phyloP scores from a whole-genome alignment of 1,284 basidiomycete species.

The Coniferiporia sulphurascens region DNA sequence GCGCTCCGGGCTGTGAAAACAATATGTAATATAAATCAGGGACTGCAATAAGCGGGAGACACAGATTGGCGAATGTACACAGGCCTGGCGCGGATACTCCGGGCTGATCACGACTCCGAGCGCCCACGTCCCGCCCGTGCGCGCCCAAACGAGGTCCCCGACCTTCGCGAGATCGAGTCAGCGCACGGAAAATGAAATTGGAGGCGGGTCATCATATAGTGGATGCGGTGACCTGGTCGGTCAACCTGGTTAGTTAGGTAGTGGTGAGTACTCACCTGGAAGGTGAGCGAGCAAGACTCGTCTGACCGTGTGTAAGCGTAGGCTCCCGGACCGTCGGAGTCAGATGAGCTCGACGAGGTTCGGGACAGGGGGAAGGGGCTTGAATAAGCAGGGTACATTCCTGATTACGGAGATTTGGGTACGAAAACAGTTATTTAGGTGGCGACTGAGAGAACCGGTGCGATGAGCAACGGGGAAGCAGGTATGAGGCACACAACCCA shows the following conservation, averaged over 20 bases:
- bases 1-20: not conserved
- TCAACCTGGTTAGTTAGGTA: not conserved
- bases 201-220: not conserved
- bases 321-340: not conserved
- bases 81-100: not conserved
- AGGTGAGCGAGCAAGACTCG: conserved; percentile 8
- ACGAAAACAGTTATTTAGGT: too few relatives aligned
- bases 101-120: not conserved
- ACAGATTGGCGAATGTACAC: not conserved
- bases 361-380: not conserved
- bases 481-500: too few relatives aligned
- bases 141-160: conserved; percentile 9
- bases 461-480: too few relatives aligned
- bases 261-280: not conserved
- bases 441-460: too few relatives aligned
- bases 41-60: not conserved
- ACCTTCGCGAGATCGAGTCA: not conserved
- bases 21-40: not conserved
- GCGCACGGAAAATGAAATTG: not conserved
- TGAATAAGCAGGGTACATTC: not conserved
- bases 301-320: not conserved
- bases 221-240: not conserved
- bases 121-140: not conserved
- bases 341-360: not conserved
- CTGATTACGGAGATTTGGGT: too few relatives aligned